These are phyloP conservation scores for Ogataea pini DNA, from an alignment of 805 yeast genomes.

Conservation along the genomic window DNA sequence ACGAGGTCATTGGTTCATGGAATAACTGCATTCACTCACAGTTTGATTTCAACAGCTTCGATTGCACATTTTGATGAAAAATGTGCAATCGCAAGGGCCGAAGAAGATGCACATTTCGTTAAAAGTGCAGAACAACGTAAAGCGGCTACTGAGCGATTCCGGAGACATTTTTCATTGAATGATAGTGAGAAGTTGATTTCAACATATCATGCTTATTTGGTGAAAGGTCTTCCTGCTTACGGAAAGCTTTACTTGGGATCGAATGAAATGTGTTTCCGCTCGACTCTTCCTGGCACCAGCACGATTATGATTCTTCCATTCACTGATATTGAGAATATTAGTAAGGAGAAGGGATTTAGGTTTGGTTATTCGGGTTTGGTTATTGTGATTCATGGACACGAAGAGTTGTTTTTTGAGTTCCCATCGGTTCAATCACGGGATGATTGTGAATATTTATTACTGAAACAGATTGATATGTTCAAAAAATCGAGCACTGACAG, in stretches of 20 bases:
- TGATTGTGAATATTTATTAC: conserved; percentile 62
- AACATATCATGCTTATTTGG: conserved; percentile 68
- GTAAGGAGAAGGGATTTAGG: conserved; percentile 65
- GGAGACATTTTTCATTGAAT: conserved; percentile 63
- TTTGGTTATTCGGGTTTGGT: conserved; percentile 73
- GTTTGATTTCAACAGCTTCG: conserved; percentile 24
- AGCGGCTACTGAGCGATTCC: conserved; percentile 58
- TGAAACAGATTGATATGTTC: conserved; percentile 49
- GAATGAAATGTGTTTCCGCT: conserved; percentile 72
- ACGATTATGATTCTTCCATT: conserved; percentile 85
- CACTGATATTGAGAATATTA: conserved; percentile 66
- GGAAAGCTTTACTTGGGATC: conserved; percentile 80
- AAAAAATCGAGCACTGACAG: conserved; percentile 28
- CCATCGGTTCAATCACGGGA: conserved; percentile 63
- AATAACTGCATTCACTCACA: conserved; percentile 29
- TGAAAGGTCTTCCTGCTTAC: conserved; percentile 72
- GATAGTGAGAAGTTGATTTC: conserved; percentile 55
- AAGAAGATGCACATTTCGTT: conserved; percentile 52
- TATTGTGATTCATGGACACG: conserved; percentile 69
- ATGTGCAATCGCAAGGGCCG: conserved; percentile 39
- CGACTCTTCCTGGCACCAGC: conserved; percentile 72
- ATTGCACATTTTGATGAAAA: conserved; percentile 55
- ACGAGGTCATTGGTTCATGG: conserved; percentile 34
- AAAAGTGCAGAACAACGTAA: conserved; percentile 44
- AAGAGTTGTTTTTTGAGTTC: conserved; percentile 77